Base-by-base conservation (phyloP, 768 basidiomycete species). In the Naematelia encephala region DNA sequence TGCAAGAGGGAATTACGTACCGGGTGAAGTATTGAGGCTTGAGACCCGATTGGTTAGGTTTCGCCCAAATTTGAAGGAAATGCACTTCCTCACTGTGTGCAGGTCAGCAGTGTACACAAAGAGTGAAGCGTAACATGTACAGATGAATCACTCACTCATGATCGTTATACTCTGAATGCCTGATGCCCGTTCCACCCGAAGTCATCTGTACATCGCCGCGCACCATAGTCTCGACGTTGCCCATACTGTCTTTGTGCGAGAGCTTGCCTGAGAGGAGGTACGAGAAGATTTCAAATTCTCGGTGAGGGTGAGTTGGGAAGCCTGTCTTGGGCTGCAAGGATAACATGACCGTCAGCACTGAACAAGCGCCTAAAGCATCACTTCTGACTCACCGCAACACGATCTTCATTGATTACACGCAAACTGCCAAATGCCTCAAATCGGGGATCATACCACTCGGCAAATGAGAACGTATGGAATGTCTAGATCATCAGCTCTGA, bases 181-280 rank as follows among this genome's bases (percentile, higher is more conserved):
- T 82, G 68, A 97, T 94, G 2, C 94, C 94, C 0, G 87, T 92
- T 10, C 93, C 93, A 0, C 93, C 86, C 1, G 88, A 90, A 1
- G 92, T 92, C 79, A 96, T 84, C 76, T 97, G 93, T 28, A 97
- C 67, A 67, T 91, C 88, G 0, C 94, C 94, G 14, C 91, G 85
- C 73, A 86, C 86, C 72, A 97, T 84, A 58, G 92, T 81, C 75
- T 98, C 94, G 54, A 83, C 82, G 79, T 94, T 94, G 39, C 87
- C 87, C 87, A 96, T 89, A 4, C 87, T 89, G 78, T 97, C 94
- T 77, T 87, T 83, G 79, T 91, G 77, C 13, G 64, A 65, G 14
- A 78, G 68, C 51, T 76, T 67, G 50, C 77, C 75, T 22, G 79
- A 75, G 39, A 94, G 84, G 56, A 93, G 80, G 72, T 96, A 94